A percentile compares a stretch with the other conserved stretches of the same genome.
These are phyloP conservation scores for Cladosporium colombiae DNA, from an alignment of 2,329 filamentous ascomycete species.

Conservation along the genomic window DNA sequence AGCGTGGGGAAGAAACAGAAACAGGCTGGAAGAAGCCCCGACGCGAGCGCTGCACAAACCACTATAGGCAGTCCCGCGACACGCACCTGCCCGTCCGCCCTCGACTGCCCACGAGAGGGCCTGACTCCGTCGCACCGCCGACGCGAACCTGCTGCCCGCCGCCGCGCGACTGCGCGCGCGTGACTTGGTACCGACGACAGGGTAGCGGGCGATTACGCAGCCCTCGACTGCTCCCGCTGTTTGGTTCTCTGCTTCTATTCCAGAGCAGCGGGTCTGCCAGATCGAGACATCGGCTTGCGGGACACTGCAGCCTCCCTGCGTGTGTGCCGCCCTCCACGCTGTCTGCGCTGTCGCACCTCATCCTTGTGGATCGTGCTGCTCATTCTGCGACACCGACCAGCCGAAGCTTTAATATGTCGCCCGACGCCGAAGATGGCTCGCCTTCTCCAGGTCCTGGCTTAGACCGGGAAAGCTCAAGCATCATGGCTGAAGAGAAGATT, in stretches of 20 bases:
- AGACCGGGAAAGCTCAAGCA: conserved; percentile 40
- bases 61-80: conserved; percentile 11
- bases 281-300: conserved; percentile 14
- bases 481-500: conserved; percentile 47
- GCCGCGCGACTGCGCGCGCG: conserved; percentile 10
- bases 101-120: conserved; percentile 5
- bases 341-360: conserved; percentile 12
- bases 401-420: conserved; percentile 47
- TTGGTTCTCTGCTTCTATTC: conserved; percentile 20
- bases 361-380: conserved; percentile 16
- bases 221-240: conserved; percentile 11
- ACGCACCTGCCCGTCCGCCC: background rate
- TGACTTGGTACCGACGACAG: conserved; percentile 18
- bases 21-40: background rate
- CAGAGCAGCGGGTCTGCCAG: conserved; percentile 15
- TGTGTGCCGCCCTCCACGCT: conserved; percentile 19
- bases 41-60: conserved; percentile 17
- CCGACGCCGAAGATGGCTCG: conserved; percentile 50
- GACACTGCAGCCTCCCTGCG: conserved; percentile 17
- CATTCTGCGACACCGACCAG: conserved; percentile 14
- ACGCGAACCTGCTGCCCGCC: conserved; percentile 14
- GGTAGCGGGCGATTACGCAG: conserved; percentile 13
- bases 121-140: conserved; percentile 11
- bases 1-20: conserved; percentile 1
- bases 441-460: conserved; percentile 49